Evolutionary conservation across 2,329 filamentous ascomycete genomes (phyloP), one percentile per base, ranked within the genome.

Genomic region (Coleophoma eucalyptorum): DNA sequence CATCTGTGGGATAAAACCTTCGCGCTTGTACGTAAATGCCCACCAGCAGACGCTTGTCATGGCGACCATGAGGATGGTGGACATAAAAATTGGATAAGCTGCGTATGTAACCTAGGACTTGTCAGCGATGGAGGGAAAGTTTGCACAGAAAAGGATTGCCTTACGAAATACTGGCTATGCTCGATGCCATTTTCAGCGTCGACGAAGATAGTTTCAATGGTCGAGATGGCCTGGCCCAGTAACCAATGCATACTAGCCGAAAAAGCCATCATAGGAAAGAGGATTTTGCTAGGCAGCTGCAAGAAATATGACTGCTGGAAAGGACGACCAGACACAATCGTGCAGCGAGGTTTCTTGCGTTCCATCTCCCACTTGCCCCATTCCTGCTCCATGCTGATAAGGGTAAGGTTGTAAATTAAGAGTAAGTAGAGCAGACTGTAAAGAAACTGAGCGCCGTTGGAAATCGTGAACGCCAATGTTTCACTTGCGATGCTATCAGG

Each of bases 381-480:
- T 52, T 60, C 56, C 11, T 58, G 45, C 33, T 60, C 58, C 56
- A 60, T 60, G 43, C 50, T 56, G 8, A 60, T 55, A 11, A 58
- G 48, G 2, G 55, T 57, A 35, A 60, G 21, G 31, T 58, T 60
- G 6, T 58, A 60, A 10, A 58, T 56, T 2, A 58, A 43, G 0
- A 60, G 26, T 6, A 59, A 40, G 20, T 59, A 59, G 1, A 59
- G 53, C 0, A 59, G 13, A 20, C 46, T 49, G 19, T 58, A 57
- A 2, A 59, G 44, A 21, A 59, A 59, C 16, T 58, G 57, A 1
- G 54, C 48, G 4, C 57, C 54, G 49, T 58, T 59, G 15, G 57
- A 58, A 13, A 59, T 55, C 2, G 54, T 54, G 16, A 58, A 58
- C 4, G 56, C 57, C 5, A 50, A 10, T 13, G 57, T 46, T 38